Conservation (phyloP, 768 basidiomycete species). For the Trametes cubensis region DNA sequence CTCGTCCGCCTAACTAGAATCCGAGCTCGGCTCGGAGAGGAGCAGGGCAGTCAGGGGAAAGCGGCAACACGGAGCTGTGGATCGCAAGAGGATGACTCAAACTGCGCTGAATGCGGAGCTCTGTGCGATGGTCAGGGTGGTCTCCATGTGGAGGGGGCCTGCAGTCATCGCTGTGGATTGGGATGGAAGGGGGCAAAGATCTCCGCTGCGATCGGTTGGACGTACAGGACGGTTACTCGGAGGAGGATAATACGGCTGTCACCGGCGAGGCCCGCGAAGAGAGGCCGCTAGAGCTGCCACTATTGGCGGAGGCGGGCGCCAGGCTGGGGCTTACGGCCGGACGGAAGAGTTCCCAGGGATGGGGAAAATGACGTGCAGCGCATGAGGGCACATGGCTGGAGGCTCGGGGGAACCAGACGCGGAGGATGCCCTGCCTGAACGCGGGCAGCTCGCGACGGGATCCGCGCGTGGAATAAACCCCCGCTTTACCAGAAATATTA, state of each 20-base stretch:
- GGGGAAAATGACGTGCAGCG: conserved; percentile 1
- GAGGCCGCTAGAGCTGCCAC: neutral
- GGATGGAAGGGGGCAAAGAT: conserved; percentile 4
- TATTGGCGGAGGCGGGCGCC: conserved; percentile 3
- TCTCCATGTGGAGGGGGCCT: neutral
- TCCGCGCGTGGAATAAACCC: conserved; percentile 4
- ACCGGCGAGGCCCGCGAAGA: conserved; percentile 2
- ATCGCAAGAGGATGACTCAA: neutral
- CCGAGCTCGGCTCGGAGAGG: neutral
- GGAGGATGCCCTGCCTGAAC: conserved; percentile 5
- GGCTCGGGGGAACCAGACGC: neutral
- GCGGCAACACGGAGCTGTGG: neutral
- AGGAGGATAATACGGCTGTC: conserved; percentile 1
- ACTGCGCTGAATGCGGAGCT: neutral
- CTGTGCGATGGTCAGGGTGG: neutral
- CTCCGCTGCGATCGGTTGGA: conserved; percentile 20
- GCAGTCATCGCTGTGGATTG: neutral
- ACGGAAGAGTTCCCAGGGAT: conserved; percentile 9
- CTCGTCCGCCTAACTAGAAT: neutral
- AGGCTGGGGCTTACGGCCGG: neutral
- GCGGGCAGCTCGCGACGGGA: conserved; percentile 7
- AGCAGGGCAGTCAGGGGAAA: neutral
- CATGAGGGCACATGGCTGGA: neutral
- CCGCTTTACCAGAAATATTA: neutral
- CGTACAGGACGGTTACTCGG: conserved; percentile 4